phyloP scores from a whole-genome alignment of 148 eudicot species.

The Amaranthus hypochondriacus region DNA sequence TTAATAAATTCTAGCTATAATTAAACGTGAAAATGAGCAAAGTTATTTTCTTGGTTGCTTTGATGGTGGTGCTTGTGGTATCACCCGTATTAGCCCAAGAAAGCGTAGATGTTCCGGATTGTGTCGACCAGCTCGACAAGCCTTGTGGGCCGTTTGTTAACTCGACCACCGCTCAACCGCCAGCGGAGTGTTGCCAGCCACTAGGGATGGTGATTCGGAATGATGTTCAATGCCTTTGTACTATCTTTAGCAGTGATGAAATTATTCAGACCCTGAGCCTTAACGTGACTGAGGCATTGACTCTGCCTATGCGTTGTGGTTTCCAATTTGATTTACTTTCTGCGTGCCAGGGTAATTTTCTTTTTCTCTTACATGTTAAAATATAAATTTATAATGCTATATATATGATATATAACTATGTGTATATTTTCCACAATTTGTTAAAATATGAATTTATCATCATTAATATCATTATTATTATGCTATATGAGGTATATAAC shows the following conservation, averaged over 20 bases:
- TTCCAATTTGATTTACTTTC: neutral
- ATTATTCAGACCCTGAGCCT: slow-evolving; percentile 6
- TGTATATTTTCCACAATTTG: too few relatives aligned
- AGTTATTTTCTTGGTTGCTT: neutral
- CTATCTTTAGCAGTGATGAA: neutral
- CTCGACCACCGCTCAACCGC: slow-evolving; percentile 6
- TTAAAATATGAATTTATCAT: too few relatives aligned
- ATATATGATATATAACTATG: too few relatives aligned
- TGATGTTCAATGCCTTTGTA: slow-evolving; percentile 6
- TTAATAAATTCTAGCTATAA: too few relatives aligned
- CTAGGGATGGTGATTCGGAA: neutral
- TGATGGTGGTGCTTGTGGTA: neutral
- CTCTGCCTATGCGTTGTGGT: slow-evolving; percentile 14
- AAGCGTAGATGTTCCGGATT: neutral
- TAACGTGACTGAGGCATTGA: neutral
- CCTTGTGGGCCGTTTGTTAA: slow-evolving; percentile 6
- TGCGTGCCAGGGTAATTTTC: neutral
- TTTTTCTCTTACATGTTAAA: too few relatives aligned
- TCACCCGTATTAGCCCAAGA: neutral
- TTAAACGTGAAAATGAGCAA: neutral
- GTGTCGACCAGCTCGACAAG: slow-evolving; percentile 3
- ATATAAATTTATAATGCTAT: too few relatives aligned
- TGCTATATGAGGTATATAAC: too few relatives aligned
- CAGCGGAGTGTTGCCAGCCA: slow-evolving; percentile 1
- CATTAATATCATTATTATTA: too few relatives aligned